These are phyloP conservation scores for Actinomortierella ambigua DNA, from an alignment of 371 early-diverging fungal species.

Conservation along the genomic window DNA sequence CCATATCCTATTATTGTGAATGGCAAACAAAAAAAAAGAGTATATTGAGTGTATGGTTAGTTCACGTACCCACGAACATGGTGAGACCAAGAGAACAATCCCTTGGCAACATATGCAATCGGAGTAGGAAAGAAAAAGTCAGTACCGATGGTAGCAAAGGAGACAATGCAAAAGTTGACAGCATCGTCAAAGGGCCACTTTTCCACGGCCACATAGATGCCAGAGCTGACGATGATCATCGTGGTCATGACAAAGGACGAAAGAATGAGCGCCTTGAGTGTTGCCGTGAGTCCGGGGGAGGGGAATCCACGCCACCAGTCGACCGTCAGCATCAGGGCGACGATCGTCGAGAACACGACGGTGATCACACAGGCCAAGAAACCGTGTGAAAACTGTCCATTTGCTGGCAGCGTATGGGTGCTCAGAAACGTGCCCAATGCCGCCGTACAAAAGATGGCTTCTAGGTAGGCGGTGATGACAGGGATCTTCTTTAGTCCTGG, in stretches of 20 bases:
- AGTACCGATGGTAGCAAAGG: constrained; percentile 44
- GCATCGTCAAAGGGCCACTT: constrained; percentile 36
- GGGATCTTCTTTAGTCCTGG: constrained; percentile 16
- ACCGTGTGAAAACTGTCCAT: constrained; percentile 34
- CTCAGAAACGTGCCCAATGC: constrained; percentile 30
- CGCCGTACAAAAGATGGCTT: constrained; percentile 28
- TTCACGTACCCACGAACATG: no score
- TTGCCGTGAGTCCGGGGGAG: constrained; percentile 38
- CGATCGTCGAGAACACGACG: constrained; percentile 24
- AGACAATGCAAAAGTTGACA: constrained; percentile 44
- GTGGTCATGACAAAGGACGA: constrained; percentile 42
- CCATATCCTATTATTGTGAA: constrained; percentile 31
- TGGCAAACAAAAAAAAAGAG: no score
- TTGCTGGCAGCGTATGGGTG: constrained; percentile 20
- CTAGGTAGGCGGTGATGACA: constrained; percentile 30
- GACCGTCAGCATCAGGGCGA: constrained; percentile 34
- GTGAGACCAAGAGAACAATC: no score
- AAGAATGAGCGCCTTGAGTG: constrained; percentile 35
- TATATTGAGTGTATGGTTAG: no score
- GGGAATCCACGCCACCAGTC: constrained; percentile 45
- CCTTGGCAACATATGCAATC: no score
- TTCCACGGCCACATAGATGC: constrained; percentile 25
- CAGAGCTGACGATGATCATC: constrained; percentile 35
- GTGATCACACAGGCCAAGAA: constrained; percentile 42
- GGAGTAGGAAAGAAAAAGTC: no score